These are phyloP conservation scores for Ottelia alismoides DNA, from an alignment of 106 monocot species.

Conservation along the genomic window DNA sequence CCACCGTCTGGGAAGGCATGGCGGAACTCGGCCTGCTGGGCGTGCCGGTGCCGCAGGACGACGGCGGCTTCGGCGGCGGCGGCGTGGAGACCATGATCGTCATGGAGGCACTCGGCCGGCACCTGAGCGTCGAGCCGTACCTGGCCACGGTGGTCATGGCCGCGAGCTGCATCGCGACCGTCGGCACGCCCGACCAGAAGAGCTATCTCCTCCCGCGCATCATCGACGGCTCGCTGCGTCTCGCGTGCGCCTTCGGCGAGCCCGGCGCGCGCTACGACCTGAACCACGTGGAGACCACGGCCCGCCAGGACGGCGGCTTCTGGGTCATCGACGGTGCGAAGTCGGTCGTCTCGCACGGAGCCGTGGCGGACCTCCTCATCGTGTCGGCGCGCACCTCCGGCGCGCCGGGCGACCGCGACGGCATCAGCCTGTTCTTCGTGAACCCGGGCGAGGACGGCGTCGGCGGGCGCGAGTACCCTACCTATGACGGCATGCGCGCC, in stretches of 20 bases:
- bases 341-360: no score
- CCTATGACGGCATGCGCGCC: no score
- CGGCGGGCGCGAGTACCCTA: no score
- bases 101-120: no score
- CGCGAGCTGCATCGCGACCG: not conserved
- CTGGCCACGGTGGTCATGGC: no score
- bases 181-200: not conserved
- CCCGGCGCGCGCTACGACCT: no score
- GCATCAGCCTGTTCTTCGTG: no score
- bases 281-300: not conserved
- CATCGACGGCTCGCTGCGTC: not conserved
- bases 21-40: not conserved
- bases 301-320: not conserved
- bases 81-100: not conserved
- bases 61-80: not conserved
- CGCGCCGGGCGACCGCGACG: no score
- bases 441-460: no score
- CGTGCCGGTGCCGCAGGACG: not conserved
- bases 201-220: not conserved
- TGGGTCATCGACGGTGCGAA: not conserved
- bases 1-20: not conserved
- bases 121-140: not conserved
- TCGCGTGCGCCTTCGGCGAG: not conserved
- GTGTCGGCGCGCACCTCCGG: no score
- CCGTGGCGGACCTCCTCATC: no score